These are phyloP conservation scores for Malus hybrid DNA, from an alignment of 331 rosid genomes.

Conservation along the genomic window DNA sequence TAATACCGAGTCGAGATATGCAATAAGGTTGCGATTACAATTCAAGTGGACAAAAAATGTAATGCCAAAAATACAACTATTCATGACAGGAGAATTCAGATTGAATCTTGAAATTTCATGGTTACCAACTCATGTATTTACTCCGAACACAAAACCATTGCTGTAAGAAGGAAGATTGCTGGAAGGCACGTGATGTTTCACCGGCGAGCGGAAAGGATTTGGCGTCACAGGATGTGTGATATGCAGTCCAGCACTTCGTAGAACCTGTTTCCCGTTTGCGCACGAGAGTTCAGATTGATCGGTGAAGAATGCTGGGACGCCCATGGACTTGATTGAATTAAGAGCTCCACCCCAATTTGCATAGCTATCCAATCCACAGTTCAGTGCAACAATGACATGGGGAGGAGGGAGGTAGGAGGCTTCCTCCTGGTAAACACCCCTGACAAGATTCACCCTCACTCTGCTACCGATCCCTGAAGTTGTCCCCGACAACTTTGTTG, in stretches of 20 bases:
- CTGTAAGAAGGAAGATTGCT: slow-evolving; percentile 53
- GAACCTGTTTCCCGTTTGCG: slow-evolving; percentile 44
- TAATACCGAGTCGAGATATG: too few species aligned
- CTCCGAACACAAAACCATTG: slow-evolving; percentile 56
- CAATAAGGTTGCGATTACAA: neutral
- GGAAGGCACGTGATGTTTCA: slow-evolving; percentile 37
- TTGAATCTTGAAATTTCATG: neutral
- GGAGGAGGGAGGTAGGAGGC: slow-evolving; percentile 51
- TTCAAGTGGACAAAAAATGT: slow-evolving; percentile 6
- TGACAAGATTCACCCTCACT: slow-evolving; percentile 55
- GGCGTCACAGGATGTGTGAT: slow-evolving; percentile 61
- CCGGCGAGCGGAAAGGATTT: slow-evolving; percentile 57
- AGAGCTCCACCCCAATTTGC: slow-evolving; percentile 51
- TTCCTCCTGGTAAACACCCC: slow-evolving; percentile 60
- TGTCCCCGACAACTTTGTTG: slow-evolving; percentile 45
- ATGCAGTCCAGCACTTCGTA: slow-evolving; percentile 40
- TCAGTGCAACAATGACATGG: slow-evolving; percentile 38
- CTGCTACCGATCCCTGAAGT: slow-evolving; percentile 60
- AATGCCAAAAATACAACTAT: neutral
- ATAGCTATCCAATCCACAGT: slow-evolving; percentile 43
- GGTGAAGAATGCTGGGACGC: slow-evolving; percentile 47
- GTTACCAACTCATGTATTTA: slow-evolving; percentile 33
- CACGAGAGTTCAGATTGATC: slow-evolving; percentile 50
- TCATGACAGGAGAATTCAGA: neutral
- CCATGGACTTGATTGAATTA: slow-evolving; percentile 39